These are phyloP conservation scores for Paracoccidioides brasiliensis DNA, from an alignment of 2,329 filamentous ascomycete genomes.

Conservation along the genomic window DNA sequence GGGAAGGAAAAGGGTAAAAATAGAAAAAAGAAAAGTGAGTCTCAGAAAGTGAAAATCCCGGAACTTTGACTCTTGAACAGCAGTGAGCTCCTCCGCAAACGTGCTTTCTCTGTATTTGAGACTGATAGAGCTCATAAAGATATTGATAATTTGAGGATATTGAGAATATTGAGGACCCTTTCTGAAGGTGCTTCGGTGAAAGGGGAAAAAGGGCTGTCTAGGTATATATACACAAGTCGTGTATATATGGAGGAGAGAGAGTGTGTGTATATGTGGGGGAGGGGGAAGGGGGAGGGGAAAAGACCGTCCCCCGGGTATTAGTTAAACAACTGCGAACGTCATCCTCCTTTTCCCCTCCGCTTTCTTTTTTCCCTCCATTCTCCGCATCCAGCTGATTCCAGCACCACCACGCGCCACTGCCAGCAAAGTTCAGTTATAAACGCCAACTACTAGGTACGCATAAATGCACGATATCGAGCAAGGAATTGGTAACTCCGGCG, in stretches of 20 bases:
- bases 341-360: too few relatives aligned
- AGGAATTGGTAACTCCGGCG: too few relatives aligned
- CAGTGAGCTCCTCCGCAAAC: neutral
- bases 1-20: neutral
- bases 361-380: too few relatives aligned
- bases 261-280: neutral
- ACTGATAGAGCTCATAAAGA: neutral
- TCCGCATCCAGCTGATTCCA: too few relatives aligned
- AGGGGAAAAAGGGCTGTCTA: neutral
- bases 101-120: neutral
- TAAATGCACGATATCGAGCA: too few relatives aligned
- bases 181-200: too few relatives aligned
- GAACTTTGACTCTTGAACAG: neutral
- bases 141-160: neutral
- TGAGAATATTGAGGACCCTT: neutral
- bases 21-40: neutral
- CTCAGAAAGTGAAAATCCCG: neutral
- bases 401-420: too few relatives aligned
- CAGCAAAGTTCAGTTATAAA: too few relatives aligned
- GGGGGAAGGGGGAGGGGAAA: too few relatives aligned
- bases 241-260: neutral
- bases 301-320: too few relatives aligned
- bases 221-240: neutral
- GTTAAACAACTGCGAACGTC: too few relatives aligned
- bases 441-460: too few relatives aligned